Base-by-base conservation (phyloP, 1,284 basidiomycete species). In the Thecaphora thlaspeos region DNA sequence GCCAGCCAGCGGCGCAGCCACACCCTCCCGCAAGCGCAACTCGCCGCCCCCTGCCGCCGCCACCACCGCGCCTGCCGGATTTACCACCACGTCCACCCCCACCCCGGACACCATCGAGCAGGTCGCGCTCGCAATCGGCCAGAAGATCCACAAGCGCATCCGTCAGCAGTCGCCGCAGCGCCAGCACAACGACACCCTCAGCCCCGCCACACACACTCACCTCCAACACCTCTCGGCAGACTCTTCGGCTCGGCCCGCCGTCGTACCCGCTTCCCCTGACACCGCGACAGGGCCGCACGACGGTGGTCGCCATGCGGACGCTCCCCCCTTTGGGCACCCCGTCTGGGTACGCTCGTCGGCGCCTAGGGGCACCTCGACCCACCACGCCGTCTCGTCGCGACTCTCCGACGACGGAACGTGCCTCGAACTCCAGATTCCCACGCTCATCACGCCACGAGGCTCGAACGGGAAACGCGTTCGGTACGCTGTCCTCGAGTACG, bases 401-500 rank as follows among this genome's bases (percentile, higher is more conserved):
- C 40, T 68, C n/a, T 61, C 61, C 0, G 22, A 51, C 2, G 70
- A 73, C 42, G 68, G 68, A 17, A 55, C 36, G 7, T 48, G 58
- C 28, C 61, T 71, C 30, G 65, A 70, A 36, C 52, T 73, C 5
- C 54, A 61, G 26, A 62, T 74, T 11, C 71, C 70, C 23, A 71
- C 71, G 15, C 55, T 74, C 30, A 55, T 74, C 48, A 72, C 70
- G 3, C 71, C 71, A 11, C 53, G 60, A 5, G 55, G 55, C 7
- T 46, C 50, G 3, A 51, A 57, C 34, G 68, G 62, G 32, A 68
- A 68, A 32, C 46, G 71, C 19, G 63, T 70, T 12, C 55, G 74
- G 48, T 74, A 32, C 36, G 51, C 53, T 12, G 70, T 74, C n/a
- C 56, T 74, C 41, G 71, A 74, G 52, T 74, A 74, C 54, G 70